These are phyloP conservation scores for Ambrosiella cleistominuta DNA, from an alignment of 2,329 filamentous ascomycete species.

Conservation along the genomic window DNA sequence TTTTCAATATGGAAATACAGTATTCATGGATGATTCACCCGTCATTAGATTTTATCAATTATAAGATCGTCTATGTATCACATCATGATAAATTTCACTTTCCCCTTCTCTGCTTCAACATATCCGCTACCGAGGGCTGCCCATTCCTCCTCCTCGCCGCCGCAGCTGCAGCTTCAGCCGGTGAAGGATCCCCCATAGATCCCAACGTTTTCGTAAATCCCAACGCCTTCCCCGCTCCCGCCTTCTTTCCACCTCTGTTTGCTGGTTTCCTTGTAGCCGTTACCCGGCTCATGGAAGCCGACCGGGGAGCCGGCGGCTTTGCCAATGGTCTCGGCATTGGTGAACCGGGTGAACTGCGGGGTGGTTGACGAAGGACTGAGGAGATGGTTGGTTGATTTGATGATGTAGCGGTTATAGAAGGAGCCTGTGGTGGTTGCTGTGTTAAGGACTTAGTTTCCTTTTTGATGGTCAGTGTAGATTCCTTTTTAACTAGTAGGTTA, in stretches of 20 bases:
- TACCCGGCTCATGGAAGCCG: neutral
- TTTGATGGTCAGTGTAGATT: neutral
- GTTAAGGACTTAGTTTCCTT: neutral
- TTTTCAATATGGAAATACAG: no score
- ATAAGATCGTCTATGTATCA: neutral
- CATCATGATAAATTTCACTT: neutral
- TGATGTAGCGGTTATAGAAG: neutral
- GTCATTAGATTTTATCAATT: neutral
- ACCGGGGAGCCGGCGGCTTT: neutral
- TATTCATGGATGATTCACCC: no score
- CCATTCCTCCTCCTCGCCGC: neutral
- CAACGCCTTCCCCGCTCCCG: neutral
- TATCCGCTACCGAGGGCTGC: conserved; percentile 12
- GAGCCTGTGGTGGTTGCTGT: neutral
- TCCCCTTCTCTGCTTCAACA: conserved; percentile 5
- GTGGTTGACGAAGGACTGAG: neutral
- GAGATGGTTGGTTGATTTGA: neutral
- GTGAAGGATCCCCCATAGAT: neutral
- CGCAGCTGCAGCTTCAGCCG: neutral
- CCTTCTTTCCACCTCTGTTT: neutral
- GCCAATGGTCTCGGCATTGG: neutral
- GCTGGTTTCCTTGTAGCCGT: neutral
- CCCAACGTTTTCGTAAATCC: conserved; percentile 8
- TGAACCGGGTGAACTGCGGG: neutral
- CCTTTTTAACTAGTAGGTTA: neutral